These are phyloP conservation scores for Fusarium ambrosium DNA, from an alignment of 2,329 filamentous ascomycete species.

Conservation along the genomic window DNA sequence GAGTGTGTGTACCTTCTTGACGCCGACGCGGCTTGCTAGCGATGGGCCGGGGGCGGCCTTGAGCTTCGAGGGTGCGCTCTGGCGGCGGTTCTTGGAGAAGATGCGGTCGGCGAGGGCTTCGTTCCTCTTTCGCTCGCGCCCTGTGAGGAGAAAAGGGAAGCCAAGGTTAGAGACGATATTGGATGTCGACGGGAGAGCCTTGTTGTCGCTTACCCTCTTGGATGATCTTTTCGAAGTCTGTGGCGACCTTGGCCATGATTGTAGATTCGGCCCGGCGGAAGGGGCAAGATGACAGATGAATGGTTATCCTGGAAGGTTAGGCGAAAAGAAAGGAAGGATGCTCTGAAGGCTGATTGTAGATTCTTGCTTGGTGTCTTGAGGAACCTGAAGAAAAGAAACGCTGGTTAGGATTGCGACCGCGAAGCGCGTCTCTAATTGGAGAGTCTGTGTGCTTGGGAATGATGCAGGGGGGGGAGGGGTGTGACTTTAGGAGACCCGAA, in stretches of 20 bases:
- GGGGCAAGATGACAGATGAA: background rate
- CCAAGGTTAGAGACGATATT: conserved; percentile 9
- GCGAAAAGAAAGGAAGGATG: conserved; percentile 1
- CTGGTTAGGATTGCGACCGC: conserved; percentile 38
- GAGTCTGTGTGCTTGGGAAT: conserved; percentile 12
- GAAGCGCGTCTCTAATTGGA: conserved; percentile 45
- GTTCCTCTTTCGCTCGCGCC: conserved; percentile 78
- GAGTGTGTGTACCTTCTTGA: conserved; percentile 73
- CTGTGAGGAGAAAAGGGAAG: conserved; percentile 50
- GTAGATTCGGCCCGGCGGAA: background rate
- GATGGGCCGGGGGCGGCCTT: conserved; percentile 65
- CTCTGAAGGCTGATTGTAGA: conserved; percentile 1
- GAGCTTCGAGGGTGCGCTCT: conserved; percentile 67
- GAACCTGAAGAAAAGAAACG: conserved; percentile 34
- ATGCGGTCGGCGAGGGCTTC: conserved; percentile 80
- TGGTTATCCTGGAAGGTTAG: background rate
- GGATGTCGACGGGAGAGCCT: background rate
- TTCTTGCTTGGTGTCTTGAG: conserved; percentile 14
- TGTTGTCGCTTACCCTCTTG: conserved; percentile 58
- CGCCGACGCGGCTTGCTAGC: conserved; percentile 78
- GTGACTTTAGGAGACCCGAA: conserved; percentile 26
- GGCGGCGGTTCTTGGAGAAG: conserved; percentile 72
- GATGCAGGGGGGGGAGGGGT: conserved; percentile 22
- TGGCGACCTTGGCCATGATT: conserved; percentile 60
- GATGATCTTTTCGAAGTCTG: conserved; percentile 69